These are phyloP conservation scores for Pythium oligandrum DNA, from an alignment of 352 stramenopile species.

Conservation along the genomic window DNA sequence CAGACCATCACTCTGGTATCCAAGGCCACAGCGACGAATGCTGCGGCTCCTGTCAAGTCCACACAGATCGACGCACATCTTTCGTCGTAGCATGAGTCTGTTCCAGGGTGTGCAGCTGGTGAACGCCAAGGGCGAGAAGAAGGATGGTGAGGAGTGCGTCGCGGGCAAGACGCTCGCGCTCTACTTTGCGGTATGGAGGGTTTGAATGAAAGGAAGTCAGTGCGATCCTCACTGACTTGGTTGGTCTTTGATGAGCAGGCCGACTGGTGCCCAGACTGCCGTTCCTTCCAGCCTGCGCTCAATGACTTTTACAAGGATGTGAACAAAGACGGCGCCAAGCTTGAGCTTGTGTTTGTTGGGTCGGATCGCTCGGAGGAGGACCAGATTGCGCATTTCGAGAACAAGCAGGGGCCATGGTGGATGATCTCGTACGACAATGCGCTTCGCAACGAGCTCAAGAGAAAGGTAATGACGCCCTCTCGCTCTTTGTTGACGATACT, in stretches of 20 bases:
- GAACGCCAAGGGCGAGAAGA: constrained; percentile 45
- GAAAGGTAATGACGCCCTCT: constrained; percentile 31
- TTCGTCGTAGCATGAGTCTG: constrained; percentile 8
- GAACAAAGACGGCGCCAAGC: constrained; percentile 25
- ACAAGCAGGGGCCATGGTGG: constrained; percentile 78
- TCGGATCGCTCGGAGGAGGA: constrained; percentile 58
- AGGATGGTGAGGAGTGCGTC: constrained; percentile 38
- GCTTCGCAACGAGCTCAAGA: constrained; percentile 68
- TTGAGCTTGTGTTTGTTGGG: constrained; percentile 80
- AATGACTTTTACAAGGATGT: constrained; percentile 67
- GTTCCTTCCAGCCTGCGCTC: constrained; percentile 66
- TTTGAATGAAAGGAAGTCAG: background rate
- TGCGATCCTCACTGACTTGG: no score
- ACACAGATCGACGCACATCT: no score
- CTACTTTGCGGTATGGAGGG: constrained; percentile 59
- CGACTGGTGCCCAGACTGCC: constrained; percentile 83
- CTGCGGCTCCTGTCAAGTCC: no score
- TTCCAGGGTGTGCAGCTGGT: constrained; percentile 48
- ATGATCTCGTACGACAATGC: constrained; percentile 63
- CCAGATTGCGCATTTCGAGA: constrained; percentile 53
- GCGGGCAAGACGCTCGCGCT: constrained; percentile 57
- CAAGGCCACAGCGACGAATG: no score
- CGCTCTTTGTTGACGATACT: no score
- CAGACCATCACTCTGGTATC: no score
- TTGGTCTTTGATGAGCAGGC: constrained; percentile 28